Evolutionary conservation across 2,329 filamentous ascomycete species (phyloP).

Genomic region (Verticillium nonalfalfae): DNA sequence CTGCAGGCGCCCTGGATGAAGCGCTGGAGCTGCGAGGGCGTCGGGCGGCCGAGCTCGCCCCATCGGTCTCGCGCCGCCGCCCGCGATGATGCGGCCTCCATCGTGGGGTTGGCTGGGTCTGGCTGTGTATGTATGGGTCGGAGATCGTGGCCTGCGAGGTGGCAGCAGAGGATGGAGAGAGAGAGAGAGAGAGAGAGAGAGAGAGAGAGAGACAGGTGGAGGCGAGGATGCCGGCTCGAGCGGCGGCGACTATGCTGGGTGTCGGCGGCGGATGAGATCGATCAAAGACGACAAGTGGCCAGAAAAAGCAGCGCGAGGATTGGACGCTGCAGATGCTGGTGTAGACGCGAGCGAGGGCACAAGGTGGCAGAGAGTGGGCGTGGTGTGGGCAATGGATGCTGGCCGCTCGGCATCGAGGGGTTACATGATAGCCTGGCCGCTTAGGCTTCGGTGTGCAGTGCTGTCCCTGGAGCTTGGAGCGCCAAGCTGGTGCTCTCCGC

Average conservation of each 20-base stretch:
- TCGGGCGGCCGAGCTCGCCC: conserved; percentile 70
- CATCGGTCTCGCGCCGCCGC: conserved; percentile 95
- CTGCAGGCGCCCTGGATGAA: conserved; percentile 96
- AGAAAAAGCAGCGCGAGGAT: background rate
- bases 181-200: too few relatives aligned
- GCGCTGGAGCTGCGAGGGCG: conserved; percentile 82
- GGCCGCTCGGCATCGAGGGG: background rate
- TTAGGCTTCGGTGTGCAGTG: too few relatives aligned
- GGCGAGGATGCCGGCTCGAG: background rate
- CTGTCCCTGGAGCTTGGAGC: background rate
- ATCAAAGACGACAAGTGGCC: background rate
- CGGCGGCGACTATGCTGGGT: too few relatives aligned
- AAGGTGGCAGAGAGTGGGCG: background rate
- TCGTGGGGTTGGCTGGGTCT: conserved; percentile 26
- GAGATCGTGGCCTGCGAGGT: too few relatives aligned
- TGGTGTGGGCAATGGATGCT: background rate
- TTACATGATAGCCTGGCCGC: background rate
- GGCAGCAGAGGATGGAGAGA: too few relatives aligned
- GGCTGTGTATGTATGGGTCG: too few relatives aligned
- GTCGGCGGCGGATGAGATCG: too few relatives aligned
- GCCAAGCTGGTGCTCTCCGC: background rate
- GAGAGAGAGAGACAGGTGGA: background rate
- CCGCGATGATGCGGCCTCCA: conserved; percentile 95
- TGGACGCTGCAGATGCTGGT: background rate
- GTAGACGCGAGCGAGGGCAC: too few relatives aligned